Evolutionary conservation across 1,139 yeast species (phyloP).

Genomic region (Hyphopichia fennica): DNA sequence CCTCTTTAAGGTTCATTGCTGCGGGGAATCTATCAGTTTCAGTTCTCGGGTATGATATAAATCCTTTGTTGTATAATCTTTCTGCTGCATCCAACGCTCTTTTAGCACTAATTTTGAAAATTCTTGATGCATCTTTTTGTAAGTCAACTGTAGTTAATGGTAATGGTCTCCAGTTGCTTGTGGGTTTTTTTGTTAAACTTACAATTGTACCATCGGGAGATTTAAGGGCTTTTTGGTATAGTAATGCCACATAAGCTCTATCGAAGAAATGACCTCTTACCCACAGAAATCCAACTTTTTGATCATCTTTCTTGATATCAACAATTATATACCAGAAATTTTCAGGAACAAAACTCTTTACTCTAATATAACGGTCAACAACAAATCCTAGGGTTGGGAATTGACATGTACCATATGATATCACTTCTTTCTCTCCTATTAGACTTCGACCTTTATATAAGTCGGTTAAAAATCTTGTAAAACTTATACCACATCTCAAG

Average conservation of each 20-base stretch:
- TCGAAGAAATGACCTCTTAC: slow-evolving; percentile 71
- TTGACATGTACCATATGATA: slow-evolving; percentile 93
- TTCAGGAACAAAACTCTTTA: slow-evolving; percentile 70
- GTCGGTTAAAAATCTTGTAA: slow-evolving; percentile 74
- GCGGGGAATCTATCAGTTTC: slow-evolving; percentile 89
- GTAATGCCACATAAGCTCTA: slow-evolving; percentile 55
- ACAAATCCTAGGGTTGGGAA: slow-evolving; percentile 96
- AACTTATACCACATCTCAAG: slow-evolving; percentile 83
- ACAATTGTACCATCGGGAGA: slow-evolving; percentile 49
- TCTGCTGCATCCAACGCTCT: slow-evolving; percentile 84
- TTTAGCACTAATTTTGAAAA: slow-evolving; percentile 79
- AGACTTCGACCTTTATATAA: slow-evolving; percentile 31
- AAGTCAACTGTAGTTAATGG: slow-evolving; percentile 96
- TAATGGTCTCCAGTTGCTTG: slow-evolving; percentile 76
- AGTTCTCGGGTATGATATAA: slow-evolving; percentile 93
- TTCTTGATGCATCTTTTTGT: slow-evolving; percentile 80
- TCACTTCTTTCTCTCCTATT: slow-evolving; percentile 26
- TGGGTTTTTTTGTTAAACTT: slow-evolving; percentile 58
- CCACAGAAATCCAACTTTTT: slow-evolving; percentile 58
- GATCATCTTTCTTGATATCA: slow-evolving; percentile 43
- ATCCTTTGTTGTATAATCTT: slow-evolving; percentile 79
- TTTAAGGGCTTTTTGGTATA: slow-evolving; percentile 67
- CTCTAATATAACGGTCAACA: slow-evolving; percentile 86
- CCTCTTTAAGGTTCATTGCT: slow-evolving; percentile 63
- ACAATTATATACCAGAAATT: slow-evolving; percentile 75